These are phyloP conservation scores for Talaromyces proteolyticus DNA, from an alignment of 495 filamentous ascomycete genomes.

Conservation along the genomic window DNA sequence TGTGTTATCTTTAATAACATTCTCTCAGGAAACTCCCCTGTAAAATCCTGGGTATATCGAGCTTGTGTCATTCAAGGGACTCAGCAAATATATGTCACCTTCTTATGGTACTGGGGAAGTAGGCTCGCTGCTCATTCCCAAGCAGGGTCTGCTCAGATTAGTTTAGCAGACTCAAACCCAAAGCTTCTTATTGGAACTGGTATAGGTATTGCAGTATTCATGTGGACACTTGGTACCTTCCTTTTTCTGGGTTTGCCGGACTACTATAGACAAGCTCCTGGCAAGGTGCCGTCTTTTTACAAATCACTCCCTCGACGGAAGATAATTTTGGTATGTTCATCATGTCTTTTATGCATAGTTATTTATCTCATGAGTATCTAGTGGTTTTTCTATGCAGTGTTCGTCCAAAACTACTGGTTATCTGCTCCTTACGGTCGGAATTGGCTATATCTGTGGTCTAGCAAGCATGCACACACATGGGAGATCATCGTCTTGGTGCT, in stretches of 20 bases:
- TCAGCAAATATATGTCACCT: constrained; percentile 56
- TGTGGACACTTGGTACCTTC: constrained; percentile 45
- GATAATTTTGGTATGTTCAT: constrained; percentile 38
- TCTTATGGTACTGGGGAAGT: constrained; percentile 63
- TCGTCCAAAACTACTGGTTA: constrained; percentile 65
- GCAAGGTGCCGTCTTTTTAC: constrained; percentile 23
- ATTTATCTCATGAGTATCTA: neutral
- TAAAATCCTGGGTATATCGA: constrained; percentile 59
- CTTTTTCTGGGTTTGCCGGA: constrained; percentile 54
- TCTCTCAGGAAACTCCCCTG: constrained; percentile 42
- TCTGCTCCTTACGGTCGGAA: constrained; percentile 55
- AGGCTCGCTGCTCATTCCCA: constrained; percentile 24
- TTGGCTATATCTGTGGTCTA: constrained; percentile 55
- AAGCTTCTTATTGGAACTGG: constrained; percentile 45
- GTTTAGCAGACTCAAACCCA: constrained; percentile 17
- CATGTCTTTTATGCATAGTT: neutral
- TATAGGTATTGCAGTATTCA: constrained; percentile 46
- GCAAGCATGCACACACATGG: constrained; percentile 46
- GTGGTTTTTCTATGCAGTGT: constrained; percentile 35
- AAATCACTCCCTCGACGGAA: constrained; percentile 48
- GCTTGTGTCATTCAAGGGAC: constrained; percentile 59
- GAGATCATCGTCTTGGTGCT: constrained; percentile 44
- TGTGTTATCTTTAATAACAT: neutral
- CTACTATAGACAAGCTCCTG: constrained; percentile 47
- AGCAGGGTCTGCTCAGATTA: constrained; percentile 11